Percentiles rank a stretch among this genome's conserved stretches.
Evolutionary conservation across 345 rosid species (phyloP).

Genomic region (Citrus mangshanensis): DNA sequence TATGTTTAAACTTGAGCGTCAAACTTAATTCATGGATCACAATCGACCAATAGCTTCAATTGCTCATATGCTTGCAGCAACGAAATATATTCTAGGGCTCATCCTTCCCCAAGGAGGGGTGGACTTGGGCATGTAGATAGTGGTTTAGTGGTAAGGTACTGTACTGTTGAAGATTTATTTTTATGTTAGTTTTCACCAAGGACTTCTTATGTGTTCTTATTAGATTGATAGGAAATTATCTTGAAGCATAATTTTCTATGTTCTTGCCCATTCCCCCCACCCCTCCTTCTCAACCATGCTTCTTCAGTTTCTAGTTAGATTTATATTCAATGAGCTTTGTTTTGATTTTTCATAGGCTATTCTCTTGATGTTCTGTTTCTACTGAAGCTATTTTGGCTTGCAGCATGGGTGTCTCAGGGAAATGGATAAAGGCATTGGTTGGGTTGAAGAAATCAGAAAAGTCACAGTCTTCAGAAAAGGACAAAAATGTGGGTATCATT

Average conservation of each 20-base stretch:
- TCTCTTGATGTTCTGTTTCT: conserved; percentile 27
- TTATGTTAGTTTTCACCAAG: background rate
- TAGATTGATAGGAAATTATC: background rate
- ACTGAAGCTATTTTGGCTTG: conserved; percentile 15
- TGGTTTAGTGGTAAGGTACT: background rate
- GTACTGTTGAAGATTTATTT: background rate
- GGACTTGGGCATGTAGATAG: background rate
- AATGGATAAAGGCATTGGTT: conserved; percentile 92
- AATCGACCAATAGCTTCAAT: background rate
- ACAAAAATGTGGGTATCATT: conserved; percentile 52
- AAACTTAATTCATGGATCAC: background rate
- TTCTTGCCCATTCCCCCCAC: background rate
- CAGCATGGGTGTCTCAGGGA: conserved; percentile 88
- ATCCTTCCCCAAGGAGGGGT: background rate
- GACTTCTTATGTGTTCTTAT: background rate
- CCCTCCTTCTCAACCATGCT: background rate
- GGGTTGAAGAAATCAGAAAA: conserved; percentile 78
- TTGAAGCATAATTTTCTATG: background rate
- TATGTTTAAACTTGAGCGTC: background rate
- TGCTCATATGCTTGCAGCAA: background rate
- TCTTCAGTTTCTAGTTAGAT: background rate
- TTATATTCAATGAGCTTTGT: background rate
- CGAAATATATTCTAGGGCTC: background rate
- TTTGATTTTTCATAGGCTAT: conserved; percentile 13
- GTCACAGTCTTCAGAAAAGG: conserved; percentile 62